Percentiles rank a stretch among this genome's conserved stretches.
These are phyloP conservation scores for Tothia fuscella DNA, from an alignment of 2,329 filamentous ascomycete genomes.

Conservation along the genomic window DNA sequence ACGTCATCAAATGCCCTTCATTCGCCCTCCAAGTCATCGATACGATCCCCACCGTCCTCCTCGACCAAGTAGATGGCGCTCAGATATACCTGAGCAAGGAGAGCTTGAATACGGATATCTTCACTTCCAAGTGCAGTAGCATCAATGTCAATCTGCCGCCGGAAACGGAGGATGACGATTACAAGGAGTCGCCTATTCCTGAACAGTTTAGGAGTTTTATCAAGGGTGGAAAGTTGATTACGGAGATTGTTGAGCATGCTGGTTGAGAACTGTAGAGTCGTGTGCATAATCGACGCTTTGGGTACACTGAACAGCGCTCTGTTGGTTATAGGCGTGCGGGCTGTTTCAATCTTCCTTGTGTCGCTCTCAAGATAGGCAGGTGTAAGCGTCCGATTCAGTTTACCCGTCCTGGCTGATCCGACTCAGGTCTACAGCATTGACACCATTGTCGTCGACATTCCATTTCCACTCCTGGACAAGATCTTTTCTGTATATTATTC, in stretches of 20 bases:
- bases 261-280: too few species aligned
- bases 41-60: slow-evolving; percentile 69
- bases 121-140: slow-evolving; percentile 75
- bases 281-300: too few species aligned
- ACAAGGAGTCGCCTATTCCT: slow-evolving; percentile 74
- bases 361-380: too few species aligned
- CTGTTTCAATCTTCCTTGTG: too few species aligned
- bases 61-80: slow-evolving; percentile 89
- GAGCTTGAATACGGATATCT: slow-evolving; percentile 67
- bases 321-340: too few species aligned
- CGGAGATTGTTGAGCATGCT: slow-evolving; percentile 90
- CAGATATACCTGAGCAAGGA: slow-evolving; percentile 76
- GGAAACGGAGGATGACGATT: slow-evolving; percentile 60
- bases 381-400: too few species aligned
- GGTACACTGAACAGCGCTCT: too few species aligned
- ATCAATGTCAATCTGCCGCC: slow-evolving; percentile 80
- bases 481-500: too few species aligned
- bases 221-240: slow-evolving; percentile 67
- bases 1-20: slow-evolving; percentile 89
- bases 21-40: slow-evolving; percentile 91
- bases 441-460: too few species aligned
- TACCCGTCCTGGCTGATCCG: too few species aligned
- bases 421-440: too few species aligned
- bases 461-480: too few species aligned
- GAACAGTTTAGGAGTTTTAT: slow-evolving; percentile 78